Conservation (phyloP, 768 basidiomycete genomes). For the Lentinula sp. region DNA sequence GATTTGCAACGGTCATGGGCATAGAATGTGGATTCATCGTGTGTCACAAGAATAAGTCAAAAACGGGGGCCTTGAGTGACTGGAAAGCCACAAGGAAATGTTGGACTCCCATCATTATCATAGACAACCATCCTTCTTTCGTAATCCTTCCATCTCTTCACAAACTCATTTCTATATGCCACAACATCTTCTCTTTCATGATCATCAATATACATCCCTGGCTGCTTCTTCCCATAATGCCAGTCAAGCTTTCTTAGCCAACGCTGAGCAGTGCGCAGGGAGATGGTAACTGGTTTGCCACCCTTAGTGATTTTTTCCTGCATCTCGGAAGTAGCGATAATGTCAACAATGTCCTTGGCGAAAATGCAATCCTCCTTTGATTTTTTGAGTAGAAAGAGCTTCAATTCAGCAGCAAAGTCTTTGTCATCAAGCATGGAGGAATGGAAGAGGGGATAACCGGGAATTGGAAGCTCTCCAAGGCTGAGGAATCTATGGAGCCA, state of each 20-base stretch:
- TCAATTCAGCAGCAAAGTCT: no score
- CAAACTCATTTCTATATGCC: background rate
- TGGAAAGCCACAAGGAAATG: background rate
- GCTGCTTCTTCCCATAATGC: no score
- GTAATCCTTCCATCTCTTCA: no score
- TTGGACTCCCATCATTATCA: background rate
- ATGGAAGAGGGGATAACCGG: no score
- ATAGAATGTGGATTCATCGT: background rate
- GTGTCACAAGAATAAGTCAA: background rate
- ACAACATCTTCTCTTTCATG: background rate
- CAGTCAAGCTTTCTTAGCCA: conserved; percentile 15
- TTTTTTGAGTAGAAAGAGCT: no score
- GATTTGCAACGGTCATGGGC: background rate
- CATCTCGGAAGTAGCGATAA: no score
- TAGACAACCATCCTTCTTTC: background rate
- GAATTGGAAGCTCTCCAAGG: no score
- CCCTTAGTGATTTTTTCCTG: no score
- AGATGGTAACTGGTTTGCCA: conserved; percentile 8
- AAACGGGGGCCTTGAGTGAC: background rate
- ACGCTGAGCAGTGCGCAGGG: conserved; percentile 14
- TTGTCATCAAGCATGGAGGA: no score
- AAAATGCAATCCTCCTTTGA: no score
- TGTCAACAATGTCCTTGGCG: no score
- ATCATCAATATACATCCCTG: background rate
- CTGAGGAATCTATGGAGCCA: no score